phyloP scores from a whole-genome alignment of 2,329 filamentous ascomycete species.

The Sclerotinia minor region DNA sequence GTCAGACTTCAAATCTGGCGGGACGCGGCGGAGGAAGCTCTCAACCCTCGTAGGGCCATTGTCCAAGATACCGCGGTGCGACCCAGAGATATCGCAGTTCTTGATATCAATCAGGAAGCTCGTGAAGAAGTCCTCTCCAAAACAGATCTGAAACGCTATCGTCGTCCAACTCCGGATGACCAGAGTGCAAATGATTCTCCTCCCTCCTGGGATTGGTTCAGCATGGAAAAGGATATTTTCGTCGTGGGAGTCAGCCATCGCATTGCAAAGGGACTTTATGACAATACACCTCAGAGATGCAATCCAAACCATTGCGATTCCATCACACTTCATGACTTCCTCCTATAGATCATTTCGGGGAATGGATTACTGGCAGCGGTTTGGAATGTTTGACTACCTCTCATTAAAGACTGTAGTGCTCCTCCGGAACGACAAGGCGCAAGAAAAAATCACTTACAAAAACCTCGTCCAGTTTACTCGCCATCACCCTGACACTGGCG shows the following conservation, averaged over 20 bases:
- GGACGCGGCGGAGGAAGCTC: accelerated
- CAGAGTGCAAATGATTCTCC: too few relatives aligned
- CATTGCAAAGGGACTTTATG: too few relatives aligned
- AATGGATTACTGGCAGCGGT: too few relatives aligned
- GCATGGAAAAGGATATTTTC: background rate
- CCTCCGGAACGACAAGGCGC: background rate
- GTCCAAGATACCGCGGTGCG: background rate
- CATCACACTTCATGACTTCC: background rate
- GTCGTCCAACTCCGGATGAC: background rate
- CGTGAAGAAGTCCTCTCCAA: background rate
- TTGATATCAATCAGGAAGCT: background rate
- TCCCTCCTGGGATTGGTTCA: background rate
- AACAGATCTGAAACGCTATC: too few relatives aligned
- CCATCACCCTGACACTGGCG: background rate
- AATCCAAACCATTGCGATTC: background rate
- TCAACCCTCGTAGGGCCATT: background rate
- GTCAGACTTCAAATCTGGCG: background rate
- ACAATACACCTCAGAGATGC: background rate
- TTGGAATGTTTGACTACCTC: accelerated
- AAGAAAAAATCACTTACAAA: background rate
- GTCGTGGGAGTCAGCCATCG: background rate
- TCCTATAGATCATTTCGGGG: too few relatives aligned
- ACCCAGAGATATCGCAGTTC: background rate
- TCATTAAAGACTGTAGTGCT: background rate
- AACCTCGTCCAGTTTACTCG: background rate